Conservation (phyloP, 2,329 filamentous ascomycete species). For the Alternaria longipes region DNA sequence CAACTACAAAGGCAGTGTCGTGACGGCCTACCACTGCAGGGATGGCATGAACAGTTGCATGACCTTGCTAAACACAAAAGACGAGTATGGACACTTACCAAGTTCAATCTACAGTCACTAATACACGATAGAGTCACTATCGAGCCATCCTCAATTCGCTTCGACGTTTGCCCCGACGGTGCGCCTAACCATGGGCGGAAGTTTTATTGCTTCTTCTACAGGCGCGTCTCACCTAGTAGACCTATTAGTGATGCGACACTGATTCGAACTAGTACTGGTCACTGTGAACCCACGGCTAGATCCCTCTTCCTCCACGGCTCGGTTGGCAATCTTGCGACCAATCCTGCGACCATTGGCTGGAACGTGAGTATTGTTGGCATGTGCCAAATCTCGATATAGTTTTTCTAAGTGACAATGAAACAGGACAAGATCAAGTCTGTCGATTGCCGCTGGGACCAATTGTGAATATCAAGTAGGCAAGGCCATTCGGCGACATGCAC, state of each 20-base stretch:
- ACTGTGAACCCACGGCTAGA: neutral
- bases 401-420: neutral
- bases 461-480: neutral
- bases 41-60: neutral
- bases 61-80: neutral
- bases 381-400: neutral
- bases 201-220: neutral
- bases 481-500: neutral
- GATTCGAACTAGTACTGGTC: neutral
- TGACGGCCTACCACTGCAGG: neutral
- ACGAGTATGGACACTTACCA: neutral
- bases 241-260: neutral
- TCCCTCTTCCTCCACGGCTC: neutral
- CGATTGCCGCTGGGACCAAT: neutral
- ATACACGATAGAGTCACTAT: neutral
- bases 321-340: neutral
- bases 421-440: constrained; percentile 2
- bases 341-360: neutral
- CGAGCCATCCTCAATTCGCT: neutral
- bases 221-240: neutral
- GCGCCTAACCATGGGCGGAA: neutral
- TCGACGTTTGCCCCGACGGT: neutral
- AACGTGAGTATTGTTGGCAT: neutral
- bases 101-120: neutral
- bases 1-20: neutral